Conservation (phyloP, 495 filamentous ascomycete species). For the Hypoxylon fragiforme region DNA sequence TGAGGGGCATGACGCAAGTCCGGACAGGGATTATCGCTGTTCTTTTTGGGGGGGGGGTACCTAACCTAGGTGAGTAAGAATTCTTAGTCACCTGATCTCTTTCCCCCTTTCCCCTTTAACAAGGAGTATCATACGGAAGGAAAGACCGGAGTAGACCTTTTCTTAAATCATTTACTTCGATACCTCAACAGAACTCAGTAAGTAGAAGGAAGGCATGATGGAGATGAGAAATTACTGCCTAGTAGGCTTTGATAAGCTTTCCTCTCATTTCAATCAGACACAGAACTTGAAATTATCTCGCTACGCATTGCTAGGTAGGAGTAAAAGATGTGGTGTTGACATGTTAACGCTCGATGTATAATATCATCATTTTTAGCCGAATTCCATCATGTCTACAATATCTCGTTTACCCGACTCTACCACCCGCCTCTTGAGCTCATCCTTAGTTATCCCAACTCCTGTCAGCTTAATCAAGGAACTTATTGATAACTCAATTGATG, state of each 20-base stretch:
- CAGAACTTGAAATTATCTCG: neutral
- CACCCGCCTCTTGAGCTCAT: slow-evolving; percentile 69
- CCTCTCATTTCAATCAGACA: neutral
- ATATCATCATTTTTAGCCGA: neutral
- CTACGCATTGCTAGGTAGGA: no score
- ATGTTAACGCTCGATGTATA: neutral
- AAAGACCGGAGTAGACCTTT: neutral
- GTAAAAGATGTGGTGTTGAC: neutral
- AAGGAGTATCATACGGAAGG: no score
- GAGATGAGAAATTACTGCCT: neutral
- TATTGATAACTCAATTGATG: slow-evolving; percentile 89
- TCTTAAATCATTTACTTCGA: neutral
- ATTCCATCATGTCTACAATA: slow-evolving; percentile 38
- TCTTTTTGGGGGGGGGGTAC: neutral
- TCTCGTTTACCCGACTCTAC: slow-evolving; percentile 63
- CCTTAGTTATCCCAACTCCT: slow-evolving; percentile 72
- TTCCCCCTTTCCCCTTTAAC: no score
- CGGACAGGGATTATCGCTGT: slow-evolving; percentile 26
- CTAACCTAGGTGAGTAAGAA: slow-evolving; percentile 6
- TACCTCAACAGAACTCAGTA: neutral
- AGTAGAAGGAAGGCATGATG: slow-evolving; percentile 7
- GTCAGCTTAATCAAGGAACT: slow-evolving; percentile 84
- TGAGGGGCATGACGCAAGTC: slow-evolving; percentile 39
- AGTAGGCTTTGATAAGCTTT: neutral
- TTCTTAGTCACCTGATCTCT: neutral